Base-by-base conservation (phyloP, 345 rosid genomes). In the Adansonia digitata region DNA sequence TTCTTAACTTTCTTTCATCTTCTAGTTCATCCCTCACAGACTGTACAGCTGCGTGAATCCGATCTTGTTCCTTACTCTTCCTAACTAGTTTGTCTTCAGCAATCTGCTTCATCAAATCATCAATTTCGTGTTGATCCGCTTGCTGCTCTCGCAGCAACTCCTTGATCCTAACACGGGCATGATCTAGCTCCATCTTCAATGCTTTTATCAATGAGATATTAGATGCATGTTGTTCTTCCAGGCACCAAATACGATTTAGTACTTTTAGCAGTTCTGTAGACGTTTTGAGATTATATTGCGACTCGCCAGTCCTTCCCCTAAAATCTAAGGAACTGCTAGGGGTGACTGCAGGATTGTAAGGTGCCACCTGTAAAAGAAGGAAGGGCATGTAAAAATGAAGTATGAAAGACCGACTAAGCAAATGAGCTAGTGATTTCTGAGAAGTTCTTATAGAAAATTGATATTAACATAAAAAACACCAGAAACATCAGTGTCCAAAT, bases 241-340 rank as follows among this genome's bases (percentile, higher is more conserved):
- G 85, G 79, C 91, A 93, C 98, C 98, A 95, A 7, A 93, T 95
- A 59, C 90, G 93, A 60, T 95, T 95, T 57, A 95, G 75, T 64
- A 95, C 97, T 73, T 95, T 95, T 8, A 95, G 82, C 78, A 95
- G 87, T 77, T 95, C 97, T 0, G 98, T 90, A 9, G 99, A 95
- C 29, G 99, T 93, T 79, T 93, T 92, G 67, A 93, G 92, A 81
- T 84, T 88, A 81, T 84, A 90, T 3, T 83, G 86, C 8, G 94
- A 81, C 48, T 89, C 94, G 14, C 87, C 96, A 69, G 81, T 77
- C 82, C 93, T 86, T 76, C 91, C 94, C 77, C 63, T 82, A 37
- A 88, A 90, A 48, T 91, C 97, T 13, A 94, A 40, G 18, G 92
- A 94, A 77, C 98, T 93, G 24, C 82, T 76, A 74, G 99, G 96